phyloP scores from a whole-genome alignment of 1,284 basidiomycete genomes.

The Melampsora americana region DNA sequence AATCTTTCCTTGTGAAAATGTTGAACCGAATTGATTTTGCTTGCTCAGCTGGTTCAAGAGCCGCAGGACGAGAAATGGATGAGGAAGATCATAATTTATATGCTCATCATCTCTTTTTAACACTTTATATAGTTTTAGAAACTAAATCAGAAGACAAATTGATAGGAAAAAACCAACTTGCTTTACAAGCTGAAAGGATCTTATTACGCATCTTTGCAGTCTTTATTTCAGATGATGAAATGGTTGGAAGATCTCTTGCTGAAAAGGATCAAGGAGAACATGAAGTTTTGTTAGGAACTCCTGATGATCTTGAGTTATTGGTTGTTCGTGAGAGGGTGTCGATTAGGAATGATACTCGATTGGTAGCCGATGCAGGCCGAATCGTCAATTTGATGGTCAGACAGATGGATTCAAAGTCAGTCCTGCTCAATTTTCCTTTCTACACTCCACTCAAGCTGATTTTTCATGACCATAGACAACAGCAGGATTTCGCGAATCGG shows the following conservation, averaged over 20 bases:
- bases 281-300: not conserved
- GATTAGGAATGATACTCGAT: conserved; percentile 41
- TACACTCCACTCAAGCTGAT: not conserved
- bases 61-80: conserved; percentile 44
- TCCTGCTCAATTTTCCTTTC: not conserved
- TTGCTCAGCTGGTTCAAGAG: conserved; percentile 59
- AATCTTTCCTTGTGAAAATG: conserved; percentile 74
- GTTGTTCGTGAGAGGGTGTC: not conserved
- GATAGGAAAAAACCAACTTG: conserved; percentile 2
- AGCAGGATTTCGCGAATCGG: conserved; percentile 60
- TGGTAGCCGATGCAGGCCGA: conserved; percentile 65
- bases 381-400: conserved; percentile 70
- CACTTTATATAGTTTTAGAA: conserved; percentile 33
- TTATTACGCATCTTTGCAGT: conserved; percentile 22
- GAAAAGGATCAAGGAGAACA: not conserved
- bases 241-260: not conserved
- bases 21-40: conserved; percentile 71
- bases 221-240: conserved; percentile 7
- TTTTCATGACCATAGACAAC: conserved; percentile 60
- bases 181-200: conserved; percentile 12
- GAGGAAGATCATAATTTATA: conserved; percentile 17
- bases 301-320: not conserved
- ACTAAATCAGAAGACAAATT: conserved; percentile 11
- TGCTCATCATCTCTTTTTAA: conserved; percentile 27
- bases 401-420: conserved; percentile 63